phyloP scores from a whole-genome alignment of 176 grass and related monocot species.

The Ampelocalamus luodianensis region DNA sequence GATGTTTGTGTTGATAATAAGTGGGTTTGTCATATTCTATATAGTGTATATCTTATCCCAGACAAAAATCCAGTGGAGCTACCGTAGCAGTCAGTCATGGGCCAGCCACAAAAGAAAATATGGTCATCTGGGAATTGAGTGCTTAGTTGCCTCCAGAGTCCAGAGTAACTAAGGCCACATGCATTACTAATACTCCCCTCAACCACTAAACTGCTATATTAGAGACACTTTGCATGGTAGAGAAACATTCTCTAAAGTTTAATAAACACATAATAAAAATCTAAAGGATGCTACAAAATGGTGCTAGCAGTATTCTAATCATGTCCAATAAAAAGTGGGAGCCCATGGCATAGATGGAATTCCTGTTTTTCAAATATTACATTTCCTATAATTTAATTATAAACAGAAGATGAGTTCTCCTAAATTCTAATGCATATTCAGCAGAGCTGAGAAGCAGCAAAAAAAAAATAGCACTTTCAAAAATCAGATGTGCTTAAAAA shows the following conservation, averaged over 20 bases:
- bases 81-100: background rate
- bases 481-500: background rate
- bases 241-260: too few species aligned
- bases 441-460: background rate
- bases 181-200: background rate
- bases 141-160: background rate
- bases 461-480: background rate
- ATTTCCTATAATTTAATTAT: background rate
- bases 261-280: background rate
- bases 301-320: background rate
- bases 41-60: background rate
- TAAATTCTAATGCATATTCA: background rate
- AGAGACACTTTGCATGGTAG: background rate
- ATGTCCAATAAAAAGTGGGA: background rate
- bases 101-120: background rate
- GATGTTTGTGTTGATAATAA: background rate
- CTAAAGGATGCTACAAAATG: background rate
- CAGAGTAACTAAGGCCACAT: constrained; percentile 20
- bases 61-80: background rate
- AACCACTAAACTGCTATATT: background rate
- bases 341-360: background rate
- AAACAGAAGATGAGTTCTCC: background rate
- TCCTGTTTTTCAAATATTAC: background rate
- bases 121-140: background rate
- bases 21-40: background rate